Base-by-base conservation (phyloP, 345 rosid genomes). In the Acer yangbiense region DNA sequence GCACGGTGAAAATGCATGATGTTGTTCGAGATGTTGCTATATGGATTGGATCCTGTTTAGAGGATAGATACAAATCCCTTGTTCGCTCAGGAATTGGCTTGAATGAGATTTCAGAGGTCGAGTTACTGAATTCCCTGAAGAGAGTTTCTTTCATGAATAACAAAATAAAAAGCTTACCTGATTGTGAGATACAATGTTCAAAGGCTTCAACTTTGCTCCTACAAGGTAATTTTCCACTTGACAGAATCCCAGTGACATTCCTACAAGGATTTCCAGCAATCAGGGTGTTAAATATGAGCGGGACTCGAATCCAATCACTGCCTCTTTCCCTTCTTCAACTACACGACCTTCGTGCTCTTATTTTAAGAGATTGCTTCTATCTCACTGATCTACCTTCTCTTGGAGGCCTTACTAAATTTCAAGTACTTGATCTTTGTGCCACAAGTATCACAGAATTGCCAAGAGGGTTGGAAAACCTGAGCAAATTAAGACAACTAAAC, bases 61-160 rank as follows among this genome's bases (percentile, higher is more conserved):
- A 80, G 43, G 67, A 68, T 76, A 79, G 61, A 43, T 52, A 48
- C 44, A 85, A 69, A 71, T 83, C 80, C 68, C 83, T 85, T 39
- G 71, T 85, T 77, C 72, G 14, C 44, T 75, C 87, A 69, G 88
- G 85, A 6, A 67, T 29, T 23, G 82, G 85, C 6, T 61, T 87
- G 72, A 29, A 21, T 4, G 61, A 78, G 71, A 65, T 82, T 75
- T 69, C 80, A 10, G 76, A 55, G 29, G 58, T 67, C 12, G 81
- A 74, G 80, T 78, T 82, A 0, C 50, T 27, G 17, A 25, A 81
- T 2, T 77, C 85, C 69, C 44, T 87, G 29, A 77, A 32, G 52
- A 81, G 85, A 78, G 74, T 87, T 76, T 85, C 92, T n/a, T 77
- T 87, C 62, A 83, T 84, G 88, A 83, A 82, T 41, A 87, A 70